Evolutionary conservation across 768 basidiomycete species (phyloP), one percentile per base, ranked within the genome.

Genomic region (Bullera alba): DNA sequence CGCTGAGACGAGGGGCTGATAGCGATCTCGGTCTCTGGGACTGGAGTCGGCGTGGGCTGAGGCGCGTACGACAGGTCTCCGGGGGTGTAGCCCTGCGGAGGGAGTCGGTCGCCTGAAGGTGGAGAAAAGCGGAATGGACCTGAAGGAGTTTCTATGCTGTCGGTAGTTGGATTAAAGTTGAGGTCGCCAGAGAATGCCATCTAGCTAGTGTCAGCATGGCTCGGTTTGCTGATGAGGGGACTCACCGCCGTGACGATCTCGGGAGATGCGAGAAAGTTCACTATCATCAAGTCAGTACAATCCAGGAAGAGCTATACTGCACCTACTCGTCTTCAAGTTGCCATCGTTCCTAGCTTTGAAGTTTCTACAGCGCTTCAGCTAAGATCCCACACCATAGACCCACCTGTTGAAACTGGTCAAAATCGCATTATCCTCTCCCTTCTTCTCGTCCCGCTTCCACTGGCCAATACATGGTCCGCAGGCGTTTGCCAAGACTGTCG

Each of bases 401-500:
- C 26, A 12, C 15, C 27, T 32, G 17, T 22, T 0, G 35, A 22
- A 16, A 10, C 23, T 26, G 28, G 42, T 26, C 22, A 28, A 71
- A 77, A 46, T 53, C 88, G 88, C 88, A 71, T 97, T 97, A 65
- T 93, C 86, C 72, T 95, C 86, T 38, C 80, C 83, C 65, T 86
- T 80, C 65, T 84, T 83, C 57, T 89, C 90, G 38, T 84, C 82
- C 23, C 95, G 82, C 69, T 96, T 90, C 95, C 95, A 99, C 82
- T 96, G 93, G 39, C 95, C 95, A 61, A 97, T 99, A 70, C 95
- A 99, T 22, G 95, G 95, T 45, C 95, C 95, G 60, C 95, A 99
- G 2, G 95, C 95, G 72, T 99, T 99, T 5, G 95, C 92, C 29
- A 99, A 78, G 21, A 99, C 93, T 45, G 84, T 78, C 2, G 87